Percentiles rank a stretch among this genome's conserved stretches.
phyloP scores from a whole-genome alignment of 2,329 filamentous ascomycete genomes.

The Tolypocladium amazonense region DNA sequence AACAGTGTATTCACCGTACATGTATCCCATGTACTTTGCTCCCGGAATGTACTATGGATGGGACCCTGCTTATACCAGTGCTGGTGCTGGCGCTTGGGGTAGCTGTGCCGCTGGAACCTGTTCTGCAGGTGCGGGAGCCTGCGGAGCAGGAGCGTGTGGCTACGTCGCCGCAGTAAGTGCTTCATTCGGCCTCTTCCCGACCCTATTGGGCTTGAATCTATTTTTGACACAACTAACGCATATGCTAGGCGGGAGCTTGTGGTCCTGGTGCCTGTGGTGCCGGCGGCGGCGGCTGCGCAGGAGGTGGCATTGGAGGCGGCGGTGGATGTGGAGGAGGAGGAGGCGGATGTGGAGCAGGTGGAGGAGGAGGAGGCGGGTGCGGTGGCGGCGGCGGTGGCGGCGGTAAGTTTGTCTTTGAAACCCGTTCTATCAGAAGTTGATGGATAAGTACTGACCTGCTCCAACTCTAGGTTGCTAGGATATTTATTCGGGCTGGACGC shows the following conservation, averaged over 20 bases:
- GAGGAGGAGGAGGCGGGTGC: background rate
- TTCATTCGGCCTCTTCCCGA: background rate
- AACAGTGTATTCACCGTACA: slow-evolving; percentile 33
- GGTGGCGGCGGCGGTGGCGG: background rate
- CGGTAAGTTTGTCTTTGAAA: background rate
- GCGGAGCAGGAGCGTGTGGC: slow-evolving; percentile 9
- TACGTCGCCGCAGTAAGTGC: background rate
- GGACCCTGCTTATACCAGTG: slow-evolving; percentile 23
- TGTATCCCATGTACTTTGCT: slow-evolving; percentile 30
- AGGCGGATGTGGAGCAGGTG: background rate
- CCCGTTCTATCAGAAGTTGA: background rate
- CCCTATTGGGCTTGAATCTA: background rate
- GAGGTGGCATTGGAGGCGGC: background rate
- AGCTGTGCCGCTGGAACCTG: slow-evolving; percentile 37
- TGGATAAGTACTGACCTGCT: background rate
- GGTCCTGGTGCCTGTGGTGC: background rate
- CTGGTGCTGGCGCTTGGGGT: slow-evolving; percentile 25
- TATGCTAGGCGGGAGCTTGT: background rate
- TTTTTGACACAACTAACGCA: background rate
- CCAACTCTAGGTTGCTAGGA: no score
- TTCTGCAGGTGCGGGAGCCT: slow-evolving; percentile 23
- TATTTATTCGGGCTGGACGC: no score
- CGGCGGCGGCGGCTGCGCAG: slow-evolving; percentile 13
- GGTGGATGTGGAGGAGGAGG: slow-evolving; percentile 1
- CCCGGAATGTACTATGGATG: slow-evolving; percentile 35